Evolutionary conservation across 352 stramenopile genomes (phyloP).

Genomic region (Pythium aquatile): DNA sequence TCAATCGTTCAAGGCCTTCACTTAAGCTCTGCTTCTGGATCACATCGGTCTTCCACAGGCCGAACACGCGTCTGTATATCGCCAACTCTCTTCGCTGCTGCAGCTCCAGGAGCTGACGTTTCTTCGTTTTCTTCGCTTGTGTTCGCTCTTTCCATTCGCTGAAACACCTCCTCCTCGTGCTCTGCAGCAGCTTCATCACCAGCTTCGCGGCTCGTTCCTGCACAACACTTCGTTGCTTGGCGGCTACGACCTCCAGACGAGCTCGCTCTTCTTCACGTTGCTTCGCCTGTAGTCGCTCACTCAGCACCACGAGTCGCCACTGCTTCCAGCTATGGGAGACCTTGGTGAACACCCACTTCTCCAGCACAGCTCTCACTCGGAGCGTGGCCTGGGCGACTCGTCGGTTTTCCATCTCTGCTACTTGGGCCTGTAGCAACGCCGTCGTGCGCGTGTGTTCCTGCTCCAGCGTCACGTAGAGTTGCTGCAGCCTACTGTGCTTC

Average conservation of each 20-base stretch:
- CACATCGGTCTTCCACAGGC: not conserved
- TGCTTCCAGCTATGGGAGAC: conserved; percentile 39
- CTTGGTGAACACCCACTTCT: conserved; percentile 34
- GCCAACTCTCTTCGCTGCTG: not conserved
- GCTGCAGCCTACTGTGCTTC: conserved; percentile 37
- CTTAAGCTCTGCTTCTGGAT: not conserved
- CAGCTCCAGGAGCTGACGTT: not conserved
- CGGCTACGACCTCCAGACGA: not conserved
- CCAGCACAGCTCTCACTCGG: conserved; percentile 27
- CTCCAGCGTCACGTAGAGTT: conserved; percentile 37
- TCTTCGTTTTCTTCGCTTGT: not conserved
- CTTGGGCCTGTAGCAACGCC: conserved; percentile 23
- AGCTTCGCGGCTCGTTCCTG: conserved; percentile 12
- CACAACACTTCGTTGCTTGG: not conserved
- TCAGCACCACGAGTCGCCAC: conserved; percentile 26
- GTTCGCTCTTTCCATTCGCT: not conserved
- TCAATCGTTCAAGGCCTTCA: not conserved
- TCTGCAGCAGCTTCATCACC: not conserved
- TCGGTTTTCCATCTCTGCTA: conserved; percentile 23
- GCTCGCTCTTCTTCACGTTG: conserved; percentile 6
- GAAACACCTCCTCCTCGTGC: conserved; percentile 19
- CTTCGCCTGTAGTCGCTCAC: conserved; percentile 14
- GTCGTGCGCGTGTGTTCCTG: conserved; percentile 27
- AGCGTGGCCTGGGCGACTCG: conserved; percentile 27
- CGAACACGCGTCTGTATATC: not conserved